Conservation (phyloP, 2,329 filamentous ascomycete species). For the Chrysoporthe puriensis region DNA sequence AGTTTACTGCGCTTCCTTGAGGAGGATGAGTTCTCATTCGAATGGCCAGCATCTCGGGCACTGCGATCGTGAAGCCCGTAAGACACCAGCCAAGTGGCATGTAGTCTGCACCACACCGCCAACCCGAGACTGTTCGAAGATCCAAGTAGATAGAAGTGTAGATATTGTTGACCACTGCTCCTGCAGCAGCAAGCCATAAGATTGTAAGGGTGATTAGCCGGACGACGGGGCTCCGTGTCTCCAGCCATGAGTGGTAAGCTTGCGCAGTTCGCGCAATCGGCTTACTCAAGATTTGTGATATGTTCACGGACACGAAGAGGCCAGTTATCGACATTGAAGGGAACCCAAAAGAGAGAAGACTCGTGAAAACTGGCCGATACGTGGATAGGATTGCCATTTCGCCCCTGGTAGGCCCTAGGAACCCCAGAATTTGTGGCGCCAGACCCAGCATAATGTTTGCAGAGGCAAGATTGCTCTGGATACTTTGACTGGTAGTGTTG, state of each 20-base stretch:
- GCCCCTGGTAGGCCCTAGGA: conserved; percentile 9
- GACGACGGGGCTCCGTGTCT: not conserved
- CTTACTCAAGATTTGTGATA: not conserved
- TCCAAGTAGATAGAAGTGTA: conserved; percentile 17
- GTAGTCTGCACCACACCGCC: conserved; percentile 12
- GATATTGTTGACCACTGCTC: conserved; percentile 3
- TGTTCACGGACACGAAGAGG: conserved; percentile 6
- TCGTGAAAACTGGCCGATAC: not conserved
- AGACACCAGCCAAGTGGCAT: conserved; percentile 14
- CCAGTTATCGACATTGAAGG: not conserved
- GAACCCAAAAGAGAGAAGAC: conserved; percentile 11
- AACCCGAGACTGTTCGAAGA: conserved; percentile 7
- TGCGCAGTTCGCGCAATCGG: not conserved
- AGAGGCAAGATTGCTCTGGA: conserved; percentile 13
- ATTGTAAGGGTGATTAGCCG: not conserved
- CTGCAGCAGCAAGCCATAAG: not conserved
- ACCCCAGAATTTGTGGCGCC: conserved; percentile 7
- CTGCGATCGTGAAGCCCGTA: not conserved
- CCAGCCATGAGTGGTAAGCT: conserved; percentile 11
- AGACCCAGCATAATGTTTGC: conserved; percentile 15
- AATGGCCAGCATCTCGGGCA: conserved; percentile 2
- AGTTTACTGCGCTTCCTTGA: not conserved
- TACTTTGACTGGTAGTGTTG: not conserved
- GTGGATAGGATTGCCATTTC: conserved; percentile 11
- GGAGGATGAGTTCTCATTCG: not conserved